Conservation (phyloP, 2,329 filamentous ascomycete genomes). For the Trichoderma gracile region DNA sequence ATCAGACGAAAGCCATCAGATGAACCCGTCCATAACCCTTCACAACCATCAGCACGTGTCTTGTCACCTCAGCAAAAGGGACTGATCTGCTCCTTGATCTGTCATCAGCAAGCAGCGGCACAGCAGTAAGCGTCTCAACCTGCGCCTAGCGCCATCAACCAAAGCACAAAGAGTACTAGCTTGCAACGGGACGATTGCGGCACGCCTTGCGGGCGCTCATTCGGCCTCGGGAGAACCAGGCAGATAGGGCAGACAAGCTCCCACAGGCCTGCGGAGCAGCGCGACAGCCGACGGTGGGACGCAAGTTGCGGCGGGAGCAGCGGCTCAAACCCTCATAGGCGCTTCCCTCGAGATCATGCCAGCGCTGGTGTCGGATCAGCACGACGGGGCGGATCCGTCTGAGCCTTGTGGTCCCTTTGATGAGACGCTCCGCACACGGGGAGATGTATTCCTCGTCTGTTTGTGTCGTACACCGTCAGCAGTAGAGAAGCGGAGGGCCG, state of each 20-base stretch:
- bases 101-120: not conserved
- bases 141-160: not conserved
- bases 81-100: not conserved
- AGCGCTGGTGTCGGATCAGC: not conserved
- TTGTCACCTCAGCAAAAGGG: not conserved
- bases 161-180: slow-evolving; percentile 4
- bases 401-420: slow-evolving; percentile 9
- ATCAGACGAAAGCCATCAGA: too few relatives aligned
- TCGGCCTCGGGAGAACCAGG: slow-evolving; percentile 16
- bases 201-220: slow-evolving; percentile 18
- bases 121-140: not conserved
- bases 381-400: not conserved
- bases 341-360: not conserved
- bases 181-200: slow-evolving; percentile 17
- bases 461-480: not conserved
- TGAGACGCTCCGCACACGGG: not conserved
- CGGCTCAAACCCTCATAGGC: not conserved
- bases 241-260: not conserved
- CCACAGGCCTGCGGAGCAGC: not conserved
- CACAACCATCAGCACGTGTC: not conserved
- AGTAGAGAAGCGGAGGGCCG: not conserved
- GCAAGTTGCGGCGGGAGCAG: slow-evolving; percentile 11
- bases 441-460: not conserved
- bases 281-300: slow-evolving; percentile 6
- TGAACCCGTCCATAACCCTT: not conserved